A percentile compares a stretch with the other conserved stretches of the same genome.
These are phyloP conservation scores for Boeremia exigua DNA, from an alignment of 2,329 filamentous ascomycete genomes.

Conservation along the genomic window DNA sequence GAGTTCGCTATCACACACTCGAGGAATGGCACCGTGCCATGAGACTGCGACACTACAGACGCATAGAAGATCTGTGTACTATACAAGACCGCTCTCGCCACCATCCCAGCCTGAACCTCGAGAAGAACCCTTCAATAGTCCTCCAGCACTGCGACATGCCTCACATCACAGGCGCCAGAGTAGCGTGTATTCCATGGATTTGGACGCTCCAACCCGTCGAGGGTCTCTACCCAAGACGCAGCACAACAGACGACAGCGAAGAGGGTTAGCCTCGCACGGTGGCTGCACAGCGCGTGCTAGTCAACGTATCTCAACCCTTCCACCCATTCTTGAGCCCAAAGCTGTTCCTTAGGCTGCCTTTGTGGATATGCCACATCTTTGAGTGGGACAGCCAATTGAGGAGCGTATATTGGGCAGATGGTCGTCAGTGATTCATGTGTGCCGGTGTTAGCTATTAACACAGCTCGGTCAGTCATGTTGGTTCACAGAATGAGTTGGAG, in stretches of 20 bases:
- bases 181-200: background rate
- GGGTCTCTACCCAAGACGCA: slow-evolving; percentile 1
- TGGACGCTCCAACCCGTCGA: background rate
- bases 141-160: background rate
- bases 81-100: background rate
- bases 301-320: slow-evolving; percentile 13
- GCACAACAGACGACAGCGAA: slow-evolving; percentile 12
- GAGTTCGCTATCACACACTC: background rate
- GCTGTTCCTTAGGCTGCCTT: background rate
- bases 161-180: slow-evolving; percentile 1
- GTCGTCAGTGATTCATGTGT: background rate
- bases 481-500: background rate
- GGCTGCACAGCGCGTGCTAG: slow-evolving; percentile 4
- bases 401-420: background rate
- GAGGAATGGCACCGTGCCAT: too few relatives aligned
- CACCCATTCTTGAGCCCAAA: slow-evolving; percentile 17
- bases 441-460: background rate
- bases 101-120: background rate
- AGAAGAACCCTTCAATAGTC: background rate
- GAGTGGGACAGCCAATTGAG: background rate
- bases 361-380: background rate
- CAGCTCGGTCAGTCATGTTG: background rate
- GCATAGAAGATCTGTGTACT: background rate
- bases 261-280: slow-evolving; percentile 8
- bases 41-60: background rate